Evolutionary conservation across 2,329 filamentous ascomycete species (phyloP).

Genomic region (Ambrosiella xylebori): DNA sequence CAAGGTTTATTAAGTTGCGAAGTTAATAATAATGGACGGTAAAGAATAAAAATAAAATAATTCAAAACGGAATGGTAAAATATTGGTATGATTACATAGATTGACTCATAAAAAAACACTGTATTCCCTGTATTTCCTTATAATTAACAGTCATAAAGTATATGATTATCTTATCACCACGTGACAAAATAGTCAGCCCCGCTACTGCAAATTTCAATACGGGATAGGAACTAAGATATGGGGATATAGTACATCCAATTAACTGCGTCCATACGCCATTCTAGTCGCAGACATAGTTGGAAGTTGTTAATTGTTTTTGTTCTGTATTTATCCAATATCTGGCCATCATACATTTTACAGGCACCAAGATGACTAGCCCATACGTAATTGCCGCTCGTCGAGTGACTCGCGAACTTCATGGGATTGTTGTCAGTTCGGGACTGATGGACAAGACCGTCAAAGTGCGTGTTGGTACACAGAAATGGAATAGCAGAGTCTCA

Average conservation of each 20-base stretch:
- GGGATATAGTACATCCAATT: too few relatives aligned
- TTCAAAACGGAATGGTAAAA: too few relatives aligned
- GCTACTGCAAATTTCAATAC: not conserved
- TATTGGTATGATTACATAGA: too few relatives aligned
- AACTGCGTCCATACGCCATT: too few relatives aligned
- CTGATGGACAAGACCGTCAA: slow-evolving; percentile 66
- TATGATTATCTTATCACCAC: not conserved
- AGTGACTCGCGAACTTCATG: slow-evolving; percentile 36
- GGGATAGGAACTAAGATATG: too few relatives aligned
- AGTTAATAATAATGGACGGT: too few relatives aligned
- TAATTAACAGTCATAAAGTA: too few relatives aligned
- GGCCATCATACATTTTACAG: not conserved
- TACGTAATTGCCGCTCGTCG: slow-evolving; percentile 22
- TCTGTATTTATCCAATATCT: not conserved
- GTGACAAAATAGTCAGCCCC: not conserved
- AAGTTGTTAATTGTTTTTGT: not conserved
- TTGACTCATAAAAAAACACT: too few relatives aligned
- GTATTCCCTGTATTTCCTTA: too few relatives aligned
- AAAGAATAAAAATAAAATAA: too few relatives aligned
- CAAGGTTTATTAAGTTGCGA: too few relatives aligned
- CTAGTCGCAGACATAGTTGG: too few relatives aligned
- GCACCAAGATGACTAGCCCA: slow-evolving; percentile 22
- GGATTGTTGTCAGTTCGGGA: slow-evolving; percentile 62
- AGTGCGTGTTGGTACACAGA: slow-evolving; percentile 52
- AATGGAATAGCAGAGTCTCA: slow-evolving; percentile 55